Evolutionary conservation across 2,329 filamentous ascomycete genomes (phyloP).

Genomic region (Cordyceps javanica): DNA sequence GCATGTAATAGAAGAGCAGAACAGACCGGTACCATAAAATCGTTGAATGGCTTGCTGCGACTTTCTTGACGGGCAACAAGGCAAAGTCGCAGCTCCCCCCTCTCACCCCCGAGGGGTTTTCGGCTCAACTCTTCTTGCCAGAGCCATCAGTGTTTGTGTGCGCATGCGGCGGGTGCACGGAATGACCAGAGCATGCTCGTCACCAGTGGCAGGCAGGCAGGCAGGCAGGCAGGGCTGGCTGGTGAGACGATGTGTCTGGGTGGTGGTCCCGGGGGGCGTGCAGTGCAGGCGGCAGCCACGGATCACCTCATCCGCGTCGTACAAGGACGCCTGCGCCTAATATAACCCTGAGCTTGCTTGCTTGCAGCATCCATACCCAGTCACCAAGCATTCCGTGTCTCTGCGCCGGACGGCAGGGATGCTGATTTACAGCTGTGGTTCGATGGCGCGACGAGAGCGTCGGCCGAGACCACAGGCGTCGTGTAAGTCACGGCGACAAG

Average conservation of each 20-base stretch:
- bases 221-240: not conserved
- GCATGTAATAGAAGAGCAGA: no score
- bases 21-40: no score
- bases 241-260: not conserved
- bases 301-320: constrained; percentile 7
- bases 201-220: not conserved
- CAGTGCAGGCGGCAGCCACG: not conserved
- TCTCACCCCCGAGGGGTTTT: not conserved
- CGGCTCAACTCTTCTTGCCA: not conserved
- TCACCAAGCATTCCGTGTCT: not conserved
- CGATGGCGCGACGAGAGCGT: no score
- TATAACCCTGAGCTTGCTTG: no score
- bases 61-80: not conserved
- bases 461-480: not conserved
- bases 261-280: not conserved
- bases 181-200: not conserved
- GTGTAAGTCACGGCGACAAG: not conserved
- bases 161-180: constrained; percentile 1
- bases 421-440: not conserved
- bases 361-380: not conserved
- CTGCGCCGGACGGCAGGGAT: not conserved
- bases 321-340: not conserved
- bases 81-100: no score
- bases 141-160: not conserved
- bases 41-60: no score